A percentile compares a stretch with the other conserved stretches of the same genome.
Conservation (phyloP, 2,329 filamentous ascomycete genomes). For the Monilinia laxa region DNA sequence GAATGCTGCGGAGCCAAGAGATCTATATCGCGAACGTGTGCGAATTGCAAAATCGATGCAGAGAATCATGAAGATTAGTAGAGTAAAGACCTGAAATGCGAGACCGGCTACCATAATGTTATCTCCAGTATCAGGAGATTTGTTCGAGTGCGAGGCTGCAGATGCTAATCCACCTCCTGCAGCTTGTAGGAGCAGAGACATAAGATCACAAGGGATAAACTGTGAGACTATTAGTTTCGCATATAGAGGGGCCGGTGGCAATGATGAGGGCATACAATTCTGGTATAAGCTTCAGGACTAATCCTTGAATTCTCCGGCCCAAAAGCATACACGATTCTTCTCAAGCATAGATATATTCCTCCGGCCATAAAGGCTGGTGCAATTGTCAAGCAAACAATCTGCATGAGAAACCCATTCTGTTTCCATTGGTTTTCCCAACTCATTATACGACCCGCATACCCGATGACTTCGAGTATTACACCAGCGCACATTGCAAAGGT, state of each 20-base stretch:
- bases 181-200: conserved; percentile 61
- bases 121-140: conserved; percentile 47
- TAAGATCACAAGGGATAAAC: conserved; percentile 64
- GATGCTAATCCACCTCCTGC: conserved; percentile 60
- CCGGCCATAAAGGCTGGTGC: conserved; percentile 65
- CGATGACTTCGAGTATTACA: conserved; percentile 55
- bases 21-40: conserved; percentile 38
- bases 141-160: conserved; percentile 45
- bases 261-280: conserved; percentile 45
- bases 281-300: conserved; percentile 49
- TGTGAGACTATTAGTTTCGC: conserved; percentile 29
- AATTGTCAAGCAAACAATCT: conserved; percentile 62
- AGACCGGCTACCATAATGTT: conserved; percentile 67
- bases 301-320: conserved; percentile 51
- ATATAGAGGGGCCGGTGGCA: conserved; percentile 36
- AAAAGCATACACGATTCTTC: conserved; percentile 50
- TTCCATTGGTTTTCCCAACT: conserved; percentile 54
- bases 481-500: conserved; percentile 55
- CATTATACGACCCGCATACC: conserved; percentile 58
- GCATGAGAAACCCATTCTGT: conserved; percentile 52
- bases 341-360: conserved; percentile 61
- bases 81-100: conserved; percentile 58
- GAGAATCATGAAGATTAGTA: conserved; percentile 53
- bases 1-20: conserved; percentile 37
- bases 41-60: conserved; percentile 34